Percentiles rank a stretch among this genome's conserved stretches.
phyloP scores from a whole-genome alignment of 225 moss, liverwort and hornwort species.

The Physcomitrium patens region DNA sequence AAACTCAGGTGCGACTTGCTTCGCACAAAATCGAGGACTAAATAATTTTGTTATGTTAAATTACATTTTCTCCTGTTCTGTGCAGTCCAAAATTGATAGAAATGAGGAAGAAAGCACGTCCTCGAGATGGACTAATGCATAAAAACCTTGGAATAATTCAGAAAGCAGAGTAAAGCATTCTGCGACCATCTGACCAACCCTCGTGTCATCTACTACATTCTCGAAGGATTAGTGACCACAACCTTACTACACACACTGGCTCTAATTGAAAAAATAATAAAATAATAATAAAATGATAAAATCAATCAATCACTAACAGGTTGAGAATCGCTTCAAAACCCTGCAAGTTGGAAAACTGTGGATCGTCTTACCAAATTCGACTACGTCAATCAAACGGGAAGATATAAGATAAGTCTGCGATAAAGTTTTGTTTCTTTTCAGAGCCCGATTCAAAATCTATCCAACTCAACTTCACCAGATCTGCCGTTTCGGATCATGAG shows the following conservation, averaged over 20 bases:
- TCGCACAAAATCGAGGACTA: not conserved
- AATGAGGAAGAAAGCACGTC: not conserved
- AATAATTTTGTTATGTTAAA: not conserved
- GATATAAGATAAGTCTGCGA: too few species aligned
- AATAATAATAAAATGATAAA: too few species aligned
- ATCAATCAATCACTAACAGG: not conserved
- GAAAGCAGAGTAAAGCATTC: not conserved
- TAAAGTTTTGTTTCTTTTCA: not conserved
- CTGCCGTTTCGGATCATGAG: constrained; percentile 34
- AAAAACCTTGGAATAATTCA: constrained; percentile 11
- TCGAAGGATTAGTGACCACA: not conserved
- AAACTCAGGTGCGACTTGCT: not conserved
- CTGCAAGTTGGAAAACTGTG: constrained; percentile 11
- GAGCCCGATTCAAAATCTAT: not conserved
- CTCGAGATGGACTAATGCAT: constrained; percentile 17
- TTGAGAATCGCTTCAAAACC: not conserved
- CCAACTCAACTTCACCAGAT: not conserved
- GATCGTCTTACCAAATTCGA: not conserved
- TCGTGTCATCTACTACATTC: not conserved
- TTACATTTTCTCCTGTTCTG: constrained; percentile 4
- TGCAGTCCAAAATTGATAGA: not conserved
- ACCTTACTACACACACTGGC: not conserved
- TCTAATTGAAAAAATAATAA: not conserved
- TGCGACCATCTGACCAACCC: not conserved
- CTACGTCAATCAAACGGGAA: not conserved